Percentiles rank a stretch among this genome's conserved stretches.
phyloP scores from a whole-genome alignment of 2,329 filamentous ascomycete genomes.

The Penicillium hordei region DNA sequence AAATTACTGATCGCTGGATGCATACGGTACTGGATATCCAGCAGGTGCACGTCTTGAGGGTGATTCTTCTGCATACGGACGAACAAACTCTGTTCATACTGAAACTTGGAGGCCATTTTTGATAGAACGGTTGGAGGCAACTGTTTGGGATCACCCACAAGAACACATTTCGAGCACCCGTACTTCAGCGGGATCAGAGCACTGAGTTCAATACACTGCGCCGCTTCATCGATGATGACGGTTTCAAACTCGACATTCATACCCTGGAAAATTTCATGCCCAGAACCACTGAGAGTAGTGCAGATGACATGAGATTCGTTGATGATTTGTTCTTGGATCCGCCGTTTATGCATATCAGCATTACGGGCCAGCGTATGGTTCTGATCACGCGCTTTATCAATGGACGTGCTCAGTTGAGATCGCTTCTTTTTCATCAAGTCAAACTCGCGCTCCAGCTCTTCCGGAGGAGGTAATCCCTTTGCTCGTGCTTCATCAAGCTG shows the following conservation, averaged over 20 bases:
- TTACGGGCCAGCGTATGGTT: constrained; percentile 80
- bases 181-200: constrained; percentile 97
- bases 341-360: constrained; percentile 78
- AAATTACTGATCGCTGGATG: constrained; percentile 94
- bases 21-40: constrained; percentile 99
- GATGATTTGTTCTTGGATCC: constrained; percentile 86
- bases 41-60: constrained; percentile 80
- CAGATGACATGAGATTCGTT: constrained; percentile 90
- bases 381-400: constrained; percentile 83
- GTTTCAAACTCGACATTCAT: constrained; percentile 97
- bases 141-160: constrained; percentile 97
- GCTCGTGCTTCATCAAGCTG: constrained; percentile 67
- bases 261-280: constrained; percentile 95
- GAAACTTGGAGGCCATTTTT: constrained; percentile 84
- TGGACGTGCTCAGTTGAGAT: constrained; percentile 72
- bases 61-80: constrained; percentile 96
- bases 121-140: constrained; percentile 94
- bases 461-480: constrained; percentile 45
- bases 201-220: constrained; percentile 95
- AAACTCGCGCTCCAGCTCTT: constrained; percentile 69
- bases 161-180: constrained; percentile 91
- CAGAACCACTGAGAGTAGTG: constrained; percentile 89
- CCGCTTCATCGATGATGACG: constrained; percentile 96
- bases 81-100: constrained; percentile 97
- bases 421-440: constrained; percentile 76